Percentiles rank a stretch among this genome's conserved stretches.
Conservation (phyloP, 176 grass and related monocot species). For the Echinochloa phyllopogon region DNA sequence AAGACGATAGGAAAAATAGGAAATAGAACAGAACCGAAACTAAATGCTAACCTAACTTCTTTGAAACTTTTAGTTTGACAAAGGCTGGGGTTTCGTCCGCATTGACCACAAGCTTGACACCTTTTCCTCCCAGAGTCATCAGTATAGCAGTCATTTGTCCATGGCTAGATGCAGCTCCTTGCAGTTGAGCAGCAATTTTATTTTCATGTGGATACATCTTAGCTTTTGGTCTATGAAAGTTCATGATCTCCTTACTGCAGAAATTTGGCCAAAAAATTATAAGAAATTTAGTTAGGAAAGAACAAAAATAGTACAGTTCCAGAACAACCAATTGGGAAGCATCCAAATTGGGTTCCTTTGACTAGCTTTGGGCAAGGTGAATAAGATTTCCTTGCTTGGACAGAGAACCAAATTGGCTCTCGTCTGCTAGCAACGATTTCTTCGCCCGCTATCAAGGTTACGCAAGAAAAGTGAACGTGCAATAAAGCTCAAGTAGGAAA, state of each 20-base stretch:
- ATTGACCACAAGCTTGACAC: conserved; percentile 70
- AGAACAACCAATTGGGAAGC: not conserved
- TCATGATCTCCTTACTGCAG: conserved; percentile 80
- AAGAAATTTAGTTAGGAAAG: not conserved
- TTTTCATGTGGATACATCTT: conserved; percentile 89
- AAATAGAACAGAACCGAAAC: conserved; percentile 22
- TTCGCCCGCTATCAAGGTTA: not conserved
- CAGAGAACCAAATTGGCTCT: not conserved
- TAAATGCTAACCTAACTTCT: conserved; percentile 73
- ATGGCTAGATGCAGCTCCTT: conserved; percentile 54
- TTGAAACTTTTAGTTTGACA: conserved; percentile 83
- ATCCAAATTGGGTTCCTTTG: not conserved
- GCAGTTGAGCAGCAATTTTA: conserved; percentile 67
- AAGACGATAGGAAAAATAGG: not conserved
- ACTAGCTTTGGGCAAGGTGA: not conserved
- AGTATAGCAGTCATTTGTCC: conserved; percentile 79
- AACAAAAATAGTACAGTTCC: conserved; percentile 18
- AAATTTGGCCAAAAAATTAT: not conserved
- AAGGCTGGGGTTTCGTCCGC: conserved; percentile 72
- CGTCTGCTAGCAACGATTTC: not conserved
- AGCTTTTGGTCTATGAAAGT: conserved; percentile 89
- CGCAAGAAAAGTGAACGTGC: not conserved
- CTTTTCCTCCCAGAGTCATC: conserved; percentile 87
- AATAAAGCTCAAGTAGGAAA: conserved; percentile 1
- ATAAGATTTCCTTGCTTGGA: not conserved